Evolutionary conservation across 2,329 filamentous ascomycete species (phyloP).

Genomic region (Arthrobotrys iridis): DNA sequence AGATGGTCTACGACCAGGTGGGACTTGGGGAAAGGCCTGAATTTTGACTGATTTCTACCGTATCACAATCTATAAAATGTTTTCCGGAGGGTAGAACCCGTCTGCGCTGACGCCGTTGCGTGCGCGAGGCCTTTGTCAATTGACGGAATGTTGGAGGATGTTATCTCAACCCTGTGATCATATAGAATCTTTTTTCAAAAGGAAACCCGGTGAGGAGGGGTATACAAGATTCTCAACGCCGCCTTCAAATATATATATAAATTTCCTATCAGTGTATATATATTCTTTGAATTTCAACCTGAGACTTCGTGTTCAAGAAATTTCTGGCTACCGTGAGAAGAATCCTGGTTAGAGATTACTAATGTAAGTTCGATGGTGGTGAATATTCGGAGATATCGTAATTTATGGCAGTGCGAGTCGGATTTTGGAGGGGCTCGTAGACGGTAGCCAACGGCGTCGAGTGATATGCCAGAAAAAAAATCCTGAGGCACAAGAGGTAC

Average conservation of each 20-base stretch:
- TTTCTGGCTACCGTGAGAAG: conserved; percentile 48
- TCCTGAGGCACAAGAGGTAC: conserved; percentile 48
- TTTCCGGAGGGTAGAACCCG: conserved; percentile 42
- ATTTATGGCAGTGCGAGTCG: conserved; percentile 38
- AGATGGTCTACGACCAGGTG: conserved; percentile 53
- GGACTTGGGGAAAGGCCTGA: conserved; percentile 53
- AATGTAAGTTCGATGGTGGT: conserved; percentile 27
- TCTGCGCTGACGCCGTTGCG: conserved; percentile 51
- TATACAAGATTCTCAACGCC: conserved; percentile 14
- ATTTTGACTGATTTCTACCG: conserved; percentile 54
- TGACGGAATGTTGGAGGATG: conserved; percentile 31
- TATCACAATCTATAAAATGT: conserved; percentile 50
- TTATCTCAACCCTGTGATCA: conserved; percentile 51
- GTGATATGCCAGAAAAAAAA: conserved; percentile 33
- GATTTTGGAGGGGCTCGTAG: conserved; percentile 38
- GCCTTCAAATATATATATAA: conserved; percentile 34
- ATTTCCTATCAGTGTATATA: background rate
- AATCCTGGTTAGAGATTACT: conserved; percentile 26
- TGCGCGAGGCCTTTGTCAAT: conserved; percentile 36
- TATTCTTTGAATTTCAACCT: conserved; percentile 1
- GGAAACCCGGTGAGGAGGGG: conserved; percentile 14
- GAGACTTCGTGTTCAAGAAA: conserved; percentile 28
- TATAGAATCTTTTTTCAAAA: conserved; percentile 21
- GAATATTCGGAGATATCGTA: conserved; percentile 43
- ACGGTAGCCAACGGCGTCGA: conserved; percentile 52